Percentiles rank a stretch among this genome's conserved stretches.
Evolutionary conservation across 192 early-diverging fungal genomes (phyloP).

Genomic region (Lobosporangium transversale): DNA sequence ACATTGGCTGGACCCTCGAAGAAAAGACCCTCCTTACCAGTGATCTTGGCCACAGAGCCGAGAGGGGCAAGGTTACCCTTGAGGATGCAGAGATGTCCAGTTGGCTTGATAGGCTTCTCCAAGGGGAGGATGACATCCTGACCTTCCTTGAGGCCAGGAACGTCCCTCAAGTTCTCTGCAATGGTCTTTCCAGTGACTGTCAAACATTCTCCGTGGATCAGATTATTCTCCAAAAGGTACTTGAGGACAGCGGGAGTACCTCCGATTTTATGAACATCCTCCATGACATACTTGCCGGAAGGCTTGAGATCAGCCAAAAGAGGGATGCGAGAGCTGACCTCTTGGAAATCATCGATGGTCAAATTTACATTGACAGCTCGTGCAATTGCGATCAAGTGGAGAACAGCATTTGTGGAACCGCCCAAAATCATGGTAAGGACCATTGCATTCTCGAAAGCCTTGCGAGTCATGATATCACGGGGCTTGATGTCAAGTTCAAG

Average conservation of each 20-base stretch:
- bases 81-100: conserved; percentile 96
- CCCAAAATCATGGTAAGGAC: conserved; percentile 93
- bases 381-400: conserved; percentile 96
- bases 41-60: conserved; percentile 99
- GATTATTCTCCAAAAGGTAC: conserved; percentile 87
- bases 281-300: conserved; percentile 98
- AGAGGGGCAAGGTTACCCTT: conserved; percentile 94
- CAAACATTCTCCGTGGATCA: conserved; percentile 88
- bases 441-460: conserved; percentile 97
- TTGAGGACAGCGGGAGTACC: conserved; percentile 96
- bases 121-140: conserved; percentile 92
- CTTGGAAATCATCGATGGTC: conserved; percentile 96
- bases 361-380: conserved; percentile 84
- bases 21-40: conserved; percentile 95
- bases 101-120: conserved; percentile 88
- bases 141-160: conserved; percentile 79
- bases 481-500: conserved; percentile 95
- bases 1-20: conserved; percentile 92
- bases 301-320: conserved; percentile 99
- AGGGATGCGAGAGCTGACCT: conserved; percentile 86
- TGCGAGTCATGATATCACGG: conserved; percentile 94
- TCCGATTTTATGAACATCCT: conserved; percentile 91
- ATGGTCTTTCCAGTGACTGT: conserved; percentile 98
- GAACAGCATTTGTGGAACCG: conserved; percentile 97
- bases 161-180: conserved; percentile 85